Conservation (phyloP, 768 basidiomycete genomes). For the Kockovaella imperatae region DNA sequence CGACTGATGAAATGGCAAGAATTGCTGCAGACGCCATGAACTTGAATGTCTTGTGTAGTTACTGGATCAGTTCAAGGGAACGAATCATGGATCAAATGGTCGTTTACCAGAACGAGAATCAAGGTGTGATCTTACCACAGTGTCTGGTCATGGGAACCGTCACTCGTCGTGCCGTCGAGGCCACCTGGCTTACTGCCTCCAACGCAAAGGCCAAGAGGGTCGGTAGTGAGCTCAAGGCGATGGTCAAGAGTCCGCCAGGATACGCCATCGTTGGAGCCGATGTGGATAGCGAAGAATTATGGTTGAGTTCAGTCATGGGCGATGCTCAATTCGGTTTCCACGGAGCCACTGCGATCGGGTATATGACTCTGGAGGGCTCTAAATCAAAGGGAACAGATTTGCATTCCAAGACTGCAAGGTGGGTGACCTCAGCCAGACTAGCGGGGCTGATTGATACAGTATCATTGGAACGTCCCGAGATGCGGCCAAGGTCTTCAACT, state of each 20-base stretch:
- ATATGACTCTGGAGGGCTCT: constrained; percentile 99
- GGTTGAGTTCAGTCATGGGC: constrained; percentile 98
- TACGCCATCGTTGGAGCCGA: constrained; percentile 96
- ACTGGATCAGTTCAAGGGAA: constrained; percentile 93
- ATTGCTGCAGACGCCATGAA: constrained; percentile 78
- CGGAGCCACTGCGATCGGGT: constrained; percentile 91
- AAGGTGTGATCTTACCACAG: constrained; percentile 85
- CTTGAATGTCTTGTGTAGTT: constrained; percentile 89
- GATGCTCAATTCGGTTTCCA: constrained; percentile 96
- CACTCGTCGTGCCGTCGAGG: constrained; percentile 92
- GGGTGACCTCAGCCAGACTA: no score
- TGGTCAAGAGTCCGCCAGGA: constrained; percentile 88
- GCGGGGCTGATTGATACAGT: no score
- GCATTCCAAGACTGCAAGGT: constrained; percentile 97
- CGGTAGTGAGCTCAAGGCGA: constrained; percentile 96
- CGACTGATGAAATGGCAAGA: constrained; percentile 43
- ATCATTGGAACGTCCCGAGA: constrained; percentile 90
- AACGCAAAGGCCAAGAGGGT: constrained; percentile 97
- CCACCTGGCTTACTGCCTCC: constrained; percentile 95
- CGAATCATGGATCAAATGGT: constrained; percentile 88
- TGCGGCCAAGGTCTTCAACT: constrained; percentile 94
- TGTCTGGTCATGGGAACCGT: constrained; percentile 98
- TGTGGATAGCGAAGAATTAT: constrained; percentile 96
- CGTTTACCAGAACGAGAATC: constrained; percentile 55
- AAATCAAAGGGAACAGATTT: constrained; percentile 90